A percentile compares a stretch with the other conserved stretches of the same genome.
phyloP scores from a whole-genome alignment of 108 stramenopile genomes.

The Cyclotella distinguenda region DNA sequence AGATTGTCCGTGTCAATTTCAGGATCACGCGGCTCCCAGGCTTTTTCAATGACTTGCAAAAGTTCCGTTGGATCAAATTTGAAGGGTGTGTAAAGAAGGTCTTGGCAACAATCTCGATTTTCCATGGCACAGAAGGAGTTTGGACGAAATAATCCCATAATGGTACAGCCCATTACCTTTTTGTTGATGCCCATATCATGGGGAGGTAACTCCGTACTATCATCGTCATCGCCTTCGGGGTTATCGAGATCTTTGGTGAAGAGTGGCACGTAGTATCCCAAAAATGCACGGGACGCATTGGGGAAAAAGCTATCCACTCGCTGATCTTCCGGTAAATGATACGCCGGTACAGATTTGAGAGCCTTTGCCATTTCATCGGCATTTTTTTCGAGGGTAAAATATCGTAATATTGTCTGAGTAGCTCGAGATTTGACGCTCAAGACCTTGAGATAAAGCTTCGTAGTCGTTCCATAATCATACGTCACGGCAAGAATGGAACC shows the following conservation, averaged over 20 bases:
- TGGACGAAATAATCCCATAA: background rate
- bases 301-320: slow-evolving; percentile 42
- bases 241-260: slow-evolving; percentile 2
- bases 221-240: background rate
- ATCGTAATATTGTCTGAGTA: slow-evolving; percentile 8
- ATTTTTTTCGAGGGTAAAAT: slow-evolving; percentile 26
- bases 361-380: background rate
- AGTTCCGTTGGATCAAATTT: slow-evolving; percentile 32
- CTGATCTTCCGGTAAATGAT: slow-evolving; percentile 31
- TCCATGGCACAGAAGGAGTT: slow-evolving; percentile 37
- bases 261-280: slow-evolving; percentile 29
- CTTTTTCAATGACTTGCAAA: slow-evolving; percentile 23
- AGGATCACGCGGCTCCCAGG: slow-evolving; percentile 30
- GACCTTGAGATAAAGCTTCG: slow-evolving; percentile 35
- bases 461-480: slow-evolving; percentile 41
- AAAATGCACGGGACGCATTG: slow-evolving; percentile 33
- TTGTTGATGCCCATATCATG: background rate
- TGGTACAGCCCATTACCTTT: slow-evolving; percentile 20
- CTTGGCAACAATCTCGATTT: slow-evolving; percentile 3
- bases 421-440: slow-evolving; percentile 13
- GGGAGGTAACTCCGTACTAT: background rate
- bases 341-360: slow-evolving; percentile 30
- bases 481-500: slow-evolving; percentile 23
- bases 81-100: slow-evolving; percentile 22
- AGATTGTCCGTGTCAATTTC: slow-evolving; percentile 18